A percentile compares a stretch with the other conserved stretches of the same genome.
Conservation (phyloP, 2,329 filamentous ascomycete species). For the Claviceps quebecensis region DNA sequence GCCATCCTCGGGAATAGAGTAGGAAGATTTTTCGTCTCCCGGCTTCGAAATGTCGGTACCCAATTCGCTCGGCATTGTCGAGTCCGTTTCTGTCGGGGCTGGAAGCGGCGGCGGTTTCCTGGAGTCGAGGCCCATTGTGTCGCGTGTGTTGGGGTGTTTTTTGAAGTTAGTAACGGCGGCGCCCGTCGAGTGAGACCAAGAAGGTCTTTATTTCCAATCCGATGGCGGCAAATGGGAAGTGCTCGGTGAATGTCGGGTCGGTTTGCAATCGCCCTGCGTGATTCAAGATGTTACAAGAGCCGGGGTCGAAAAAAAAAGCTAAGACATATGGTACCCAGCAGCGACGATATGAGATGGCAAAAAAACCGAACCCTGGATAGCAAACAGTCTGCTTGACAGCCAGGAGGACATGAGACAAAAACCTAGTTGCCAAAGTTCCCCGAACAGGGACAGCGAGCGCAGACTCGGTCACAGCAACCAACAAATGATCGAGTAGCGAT, state of each 20-base stretch:
- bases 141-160: conserved; percentile 7
- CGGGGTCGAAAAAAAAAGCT: conserved; percentile 8
- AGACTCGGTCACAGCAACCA: background rate
- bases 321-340: conserved; percentile 17
- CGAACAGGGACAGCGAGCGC: background rate
- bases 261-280: background rate
- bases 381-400: conserved; percentile 1
- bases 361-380: conserved; percentile 1
- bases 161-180: conserved; percentile 1
- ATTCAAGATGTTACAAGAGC: conserved; percentile 7
- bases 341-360: conserved; percentile 3
- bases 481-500: background rate
- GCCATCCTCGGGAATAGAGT: conserved; percentile 73
- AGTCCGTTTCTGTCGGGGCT: conserved; percentile 63
- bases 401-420: conserved; percentile 1
- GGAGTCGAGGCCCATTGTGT: conserved; percentile 41
- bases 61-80: conserved; percentile 48
- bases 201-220: background rate
- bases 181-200: background rate
- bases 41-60: conserved; percentile 51
- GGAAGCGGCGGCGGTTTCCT: conserved; percentile 54
- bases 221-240: too few relatives aligned
- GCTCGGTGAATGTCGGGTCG: background rate
- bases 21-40: conserved; percentile 58
- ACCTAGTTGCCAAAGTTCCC: background rate